phyloP scores from a whole-genome alignment of 2,329 filamentous ascomycete genomes.

The Catunica adiposa region DNA sequence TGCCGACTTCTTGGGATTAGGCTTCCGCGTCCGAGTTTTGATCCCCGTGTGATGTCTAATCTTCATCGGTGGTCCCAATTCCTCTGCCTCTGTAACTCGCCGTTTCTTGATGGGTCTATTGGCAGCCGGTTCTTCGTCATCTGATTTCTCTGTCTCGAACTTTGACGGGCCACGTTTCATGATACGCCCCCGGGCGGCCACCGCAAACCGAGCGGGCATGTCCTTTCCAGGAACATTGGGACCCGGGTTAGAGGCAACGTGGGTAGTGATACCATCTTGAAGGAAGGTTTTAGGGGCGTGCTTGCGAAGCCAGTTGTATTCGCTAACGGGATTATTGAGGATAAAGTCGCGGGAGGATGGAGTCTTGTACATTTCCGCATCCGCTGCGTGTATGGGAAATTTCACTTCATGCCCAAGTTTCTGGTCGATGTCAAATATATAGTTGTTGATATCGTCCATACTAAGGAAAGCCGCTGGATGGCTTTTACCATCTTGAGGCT shows the following conservation, averaged over 20 bases:
- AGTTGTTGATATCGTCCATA: conserved; percentile 56
- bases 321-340: conserved; percentile 64
- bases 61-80: conserved; percentile 20
- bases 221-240: conserved; percentile 26
- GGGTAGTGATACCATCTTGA: conserved; percentile 40
- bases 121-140: conserved; percentile 8
- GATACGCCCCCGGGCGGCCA: conserved; percentile 20
- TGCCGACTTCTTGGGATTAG: conserved; percentile 8
- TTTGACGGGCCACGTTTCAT: conserved; percentile 23
- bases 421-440: conserved; percentile 48
- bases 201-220: conserved; percentile 17
- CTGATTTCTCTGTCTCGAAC: conserved; percentile 17
- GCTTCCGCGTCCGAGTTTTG: conserved; percentile 11
- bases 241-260: background rate
- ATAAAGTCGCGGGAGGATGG: conserved; percentile 25
- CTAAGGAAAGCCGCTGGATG: conserved; percentile 51
- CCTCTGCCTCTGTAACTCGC: conserved; percentile 21
- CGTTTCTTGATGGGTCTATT: conserved; percentile 12
- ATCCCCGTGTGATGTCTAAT: conserved; percentile 17
- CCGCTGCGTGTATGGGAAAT: conserved; percentile 35
- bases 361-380: conserved; percentile 24
- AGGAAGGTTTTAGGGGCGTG: conserved; percentile 73
- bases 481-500: conserved; percentile 32
- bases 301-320: conserved; percentile 87
- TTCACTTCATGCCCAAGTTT: conserved; percentile 28